A percentile compares a stretch with the other conserved stretches of the same genome.
These are phyloP conservation scores for Mrakia hoshinonis DNA, from an alignment of 768 basidiomycete species.

Conservation along the genomic window DNA sequence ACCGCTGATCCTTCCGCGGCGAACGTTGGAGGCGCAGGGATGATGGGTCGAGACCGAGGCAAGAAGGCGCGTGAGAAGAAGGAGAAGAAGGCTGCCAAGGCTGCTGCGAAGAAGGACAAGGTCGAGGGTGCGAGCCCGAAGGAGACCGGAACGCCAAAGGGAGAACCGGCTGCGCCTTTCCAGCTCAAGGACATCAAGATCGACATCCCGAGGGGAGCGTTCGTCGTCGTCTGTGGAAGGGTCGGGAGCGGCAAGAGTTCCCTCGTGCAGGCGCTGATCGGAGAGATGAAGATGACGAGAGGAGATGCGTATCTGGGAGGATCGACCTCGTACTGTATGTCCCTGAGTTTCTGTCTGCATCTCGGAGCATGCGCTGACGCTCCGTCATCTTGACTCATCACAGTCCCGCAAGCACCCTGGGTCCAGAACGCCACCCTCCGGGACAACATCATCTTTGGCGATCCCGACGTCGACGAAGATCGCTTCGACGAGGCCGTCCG, in stretches of 20 bases:
- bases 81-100: constrained; percentile 27
- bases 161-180: constrained; percentile 43
- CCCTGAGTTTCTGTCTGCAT: not conserved
- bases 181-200: constrained; percentile 45
- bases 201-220: constrained; percentile 32
- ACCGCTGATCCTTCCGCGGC: constrained; percentile 21
- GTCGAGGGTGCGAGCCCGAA: constrained; percentile 31
- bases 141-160: constrained; percentile 32
- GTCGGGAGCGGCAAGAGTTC: constrained; percentile 39
- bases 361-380: not conserved
- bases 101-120: constrained; percentile 32
- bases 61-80: constrained; percentile 35
- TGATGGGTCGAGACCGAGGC: constrained; percentile 20
- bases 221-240: constrained; percentile 38
- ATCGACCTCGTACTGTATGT: not conserved
- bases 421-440: constrained; percentile 38
- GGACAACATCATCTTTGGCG: constrained; percentile 48
- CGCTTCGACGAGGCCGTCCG: constrained; percentile 33
- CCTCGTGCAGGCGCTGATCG: constrained; percentile 35
- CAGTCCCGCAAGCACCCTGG: constrained; percentile 40
- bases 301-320: constrained; percentile 29
- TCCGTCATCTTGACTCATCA: not conserved
- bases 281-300: constrained; percentile 35
- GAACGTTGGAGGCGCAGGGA: not conserved
- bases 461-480: constrained; percentile 30